Evolutionary conservation across 2,329 filamentous ascomycete species (phyloP), one percentile per base, ranked within the genome.

Genomic region (Periconia digitata): DNA sequence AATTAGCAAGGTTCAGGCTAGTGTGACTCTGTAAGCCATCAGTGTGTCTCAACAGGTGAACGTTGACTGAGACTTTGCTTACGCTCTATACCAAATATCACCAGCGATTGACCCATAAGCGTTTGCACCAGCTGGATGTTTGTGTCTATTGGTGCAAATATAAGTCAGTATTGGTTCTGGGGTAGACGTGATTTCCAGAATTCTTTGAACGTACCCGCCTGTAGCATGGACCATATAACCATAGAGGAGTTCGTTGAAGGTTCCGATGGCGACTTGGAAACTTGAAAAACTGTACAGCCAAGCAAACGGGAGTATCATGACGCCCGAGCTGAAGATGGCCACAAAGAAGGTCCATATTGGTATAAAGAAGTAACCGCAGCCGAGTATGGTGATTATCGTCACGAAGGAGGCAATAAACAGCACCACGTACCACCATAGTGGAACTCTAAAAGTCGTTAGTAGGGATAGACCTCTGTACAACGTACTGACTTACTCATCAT

Each of bases 211-310:
- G n/a, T n/a, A n/a, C 5, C 36, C 38, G n/a, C 20, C 21, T 3
- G 43, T 39, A 7, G 47, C 49, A 46, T 81, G 77, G 1, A 83
- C 74, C 80, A 84, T 83, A n/a, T 80, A 74, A 2, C 80, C 81
- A 49, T 84, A 84, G 5, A 83, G 62, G 0, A 85, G 67, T 62
- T 85, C 81, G 48, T 85, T 85, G 58, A 81, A 79, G 1, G 79
- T 79, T 2, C 81, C 82, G 7, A 83, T 83, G 1, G 80, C 71
- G 21, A 79, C 60, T 47, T 73, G 73, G 50, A 74, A 77, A 56
- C 83, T 84, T 8, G 82, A 84, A 23, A 84, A 72, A 1, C 81
- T 79, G 44, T 85, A 85, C 0, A 85, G 72, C 74, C 80, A 84
- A 10, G 78, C 78, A 13, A 85, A 73, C 0, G 82, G 82, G 1